A percentile compares a stretch with the other conserved stretches of the same genome.
These are phyloP conservation scores for Leishmania tropica DNA, from an alignment of 208 protist species.

Conservation along the genomic window DNA sequence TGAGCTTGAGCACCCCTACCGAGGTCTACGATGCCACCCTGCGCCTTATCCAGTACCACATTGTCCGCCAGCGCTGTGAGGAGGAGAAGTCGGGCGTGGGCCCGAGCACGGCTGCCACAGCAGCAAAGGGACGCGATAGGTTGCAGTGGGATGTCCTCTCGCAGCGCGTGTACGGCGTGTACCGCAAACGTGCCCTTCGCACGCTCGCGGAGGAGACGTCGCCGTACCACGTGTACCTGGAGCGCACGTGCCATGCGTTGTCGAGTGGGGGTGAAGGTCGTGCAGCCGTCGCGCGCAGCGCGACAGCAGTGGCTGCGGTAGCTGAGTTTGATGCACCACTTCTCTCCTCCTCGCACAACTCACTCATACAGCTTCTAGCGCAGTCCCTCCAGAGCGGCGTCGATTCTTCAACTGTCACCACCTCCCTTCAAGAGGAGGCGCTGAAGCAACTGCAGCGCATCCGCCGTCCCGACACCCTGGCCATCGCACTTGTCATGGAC, in stretches of 20 bases:
- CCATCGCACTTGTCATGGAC: slow-evolving; percentile 44
- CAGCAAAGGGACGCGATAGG: background rate
- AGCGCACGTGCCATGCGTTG: background rate
- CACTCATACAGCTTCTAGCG: slow-evolving; percentile 10
- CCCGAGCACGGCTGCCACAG: background rate
- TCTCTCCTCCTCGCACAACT: background rate
- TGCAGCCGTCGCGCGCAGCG: background rate
- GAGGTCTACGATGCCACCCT: slow-evolving; percentile 68
- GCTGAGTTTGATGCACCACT: background rate
- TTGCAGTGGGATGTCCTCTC: slow-evolving; percentile 23
- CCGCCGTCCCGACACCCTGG: slow-evolving; percentile 43
- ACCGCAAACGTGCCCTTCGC: slow-evolving; percentile 16
- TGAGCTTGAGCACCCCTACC: slow-evolving; percentile 8
- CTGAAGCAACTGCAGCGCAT: slow-evolving; percentile 28
- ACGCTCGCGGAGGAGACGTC: slow-evolving; percentile 15
- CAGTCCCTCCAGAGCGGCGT: background rate
- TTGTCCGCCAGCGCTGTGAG: slow-evolving; percentile 17
- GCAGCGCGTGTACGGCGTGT: slow-evolving; percentile 25
- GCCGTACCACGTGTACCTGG: slow-evolving; percentile 19
- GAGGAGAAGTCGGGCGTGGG: background rate
- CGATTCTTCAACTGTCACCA: background rate
- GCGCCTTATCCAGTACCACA: slow-evolving; percentile 47
- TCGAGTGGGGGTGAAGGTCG: background rate
- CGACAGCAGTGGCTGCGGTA: background rate
- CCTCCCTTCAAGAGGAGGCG: slow-evolving; percentile 15